phyloP scores from a whole-genome alignment of 2,329 filamentous ascomycete genomes.

The Calonectria montana region DNA sequence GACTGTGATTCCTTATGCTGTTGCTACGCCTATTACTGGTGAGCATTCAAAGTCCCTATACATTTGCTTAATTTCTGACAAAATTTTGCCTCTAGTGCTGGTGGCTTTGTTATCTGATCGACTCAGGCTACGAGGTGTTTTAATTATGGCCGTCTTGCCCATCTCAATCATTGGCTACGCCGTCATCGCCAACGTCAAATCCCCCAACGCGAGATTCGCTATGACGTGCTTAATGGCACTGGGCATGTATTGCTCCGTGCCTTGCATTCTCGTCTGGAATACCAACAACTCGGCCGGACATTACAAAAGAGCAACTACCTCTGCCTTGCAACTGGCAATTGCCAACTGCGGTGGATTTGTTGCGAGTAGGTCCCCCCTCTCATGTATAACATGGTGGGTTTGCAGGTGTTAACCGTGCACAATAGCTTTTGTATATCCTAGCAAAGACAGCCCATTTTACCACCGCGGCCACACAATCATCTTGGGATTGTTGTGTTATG shows the following conservation, averaged over 20 bases:
- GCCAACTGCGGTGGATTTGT: not conserved
- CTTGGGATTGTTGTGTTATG: not conserved
- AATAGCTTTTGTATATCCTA: not conserved
- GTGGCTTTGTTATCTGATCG: not conserved
- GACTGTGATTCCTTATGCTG: not conserved
- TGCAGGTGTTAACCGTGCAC: not conserved
- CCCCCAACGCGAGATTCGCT: conserved; percentile 68
- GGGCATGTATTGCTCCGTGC: conserved; percentile 72
- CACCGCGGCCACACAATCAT: not conserved
- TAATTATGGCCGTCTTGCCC: not conserved
- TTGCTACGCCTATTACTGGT: not conserved
- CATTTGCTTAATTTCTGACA: not conserved
- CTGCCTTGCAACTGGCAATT: not conserved
- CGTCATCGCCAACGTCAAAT: conserved; percentile 55
- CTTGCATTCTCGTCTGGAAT: conserved; percentile 73
- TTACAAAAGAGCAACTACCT: conserved; percentile 76
- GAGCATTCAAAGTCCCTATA: not conserved
- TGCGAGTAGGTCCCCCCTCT: not conserved
- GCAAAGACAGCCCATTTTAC: not conserved
- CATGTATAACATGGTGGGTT: no score
- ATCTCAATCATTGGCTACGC: not conserved
- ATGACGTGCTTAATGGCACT: conserved; percentile 77
- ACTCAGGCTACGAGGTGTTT: not conserved
- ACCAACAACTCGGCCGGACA: conserved; percentile 76
- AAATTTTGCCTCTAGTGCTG: not conserved